phyloP scores from a whole-genome alignment of 1,284 basidiomycete genomes.

The Heliocybe sulcata region DNA sequence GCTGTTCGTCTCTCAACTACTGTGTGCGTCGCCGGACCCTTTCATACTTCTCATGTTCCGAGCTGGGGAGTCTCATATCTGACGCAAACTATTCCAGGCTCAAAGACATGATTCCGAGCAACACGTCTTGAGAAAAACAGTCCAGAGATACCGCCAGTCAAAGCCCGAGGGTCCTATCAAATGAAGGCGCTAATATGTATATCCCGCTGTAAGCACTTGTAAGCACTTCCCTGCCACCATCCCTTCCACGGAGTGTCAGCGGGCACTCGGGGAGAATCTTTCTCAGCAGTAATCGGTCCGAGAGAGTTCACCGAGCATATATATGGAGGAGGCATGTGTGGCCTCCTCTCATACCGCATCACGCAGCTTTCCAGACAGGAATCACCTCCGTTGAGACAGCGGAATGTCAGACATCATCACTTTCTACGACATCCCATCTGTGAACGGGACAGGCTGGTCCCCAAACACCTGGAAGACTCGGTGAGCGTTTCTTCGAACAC shows the following conservation, averaged over 20 bases:
- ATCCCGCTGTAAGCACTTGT: too few species aligned
- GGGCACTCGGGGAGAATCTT: too few species aligned
- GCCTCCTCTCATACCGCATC: too few species aligned
- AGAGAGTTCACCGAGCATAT: too few species aligned
- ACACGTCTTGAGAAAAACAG: background rate
- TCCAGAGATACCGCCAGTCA: background rate
- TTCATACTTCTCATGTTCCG: too few species aligned
- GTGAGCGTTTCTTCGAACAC: conserved; percentile 11
- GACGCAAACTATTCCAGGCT: background rate
- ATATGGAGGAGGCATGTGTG: too few species aligned
- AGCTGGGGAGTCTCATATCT: background rate
- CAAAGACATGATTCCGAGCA: background rate
- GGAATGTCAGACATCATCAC: conserved; percentile 11
- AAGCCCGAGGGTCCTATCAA: background rate
- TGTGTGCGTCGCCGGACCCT: too few species aligned
- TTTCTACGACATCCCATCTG: conserved; percentile 21
- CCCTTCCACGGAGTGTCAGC: too few species aligned
- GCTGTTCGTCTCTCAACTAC: too few species aligned
- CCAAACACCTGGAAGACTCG: conserved; percentile 23
- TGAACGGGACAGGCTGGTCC: conserved; percentile 16
- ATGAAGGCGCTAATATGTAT: too few species aligned
- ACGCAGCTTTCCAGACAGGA: background rate
- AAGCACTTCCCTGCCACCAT: too few species aligned
- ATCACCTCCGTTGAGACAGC: background rate
- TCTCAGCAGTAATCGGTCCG: too few species aligned